A percentile compares a stretch with the other conserved stretches of the same genome.
Conservation (phyloP, 2,329 filamentous ascomycete genomes). For the Incumbomyces lentus region DNA sequence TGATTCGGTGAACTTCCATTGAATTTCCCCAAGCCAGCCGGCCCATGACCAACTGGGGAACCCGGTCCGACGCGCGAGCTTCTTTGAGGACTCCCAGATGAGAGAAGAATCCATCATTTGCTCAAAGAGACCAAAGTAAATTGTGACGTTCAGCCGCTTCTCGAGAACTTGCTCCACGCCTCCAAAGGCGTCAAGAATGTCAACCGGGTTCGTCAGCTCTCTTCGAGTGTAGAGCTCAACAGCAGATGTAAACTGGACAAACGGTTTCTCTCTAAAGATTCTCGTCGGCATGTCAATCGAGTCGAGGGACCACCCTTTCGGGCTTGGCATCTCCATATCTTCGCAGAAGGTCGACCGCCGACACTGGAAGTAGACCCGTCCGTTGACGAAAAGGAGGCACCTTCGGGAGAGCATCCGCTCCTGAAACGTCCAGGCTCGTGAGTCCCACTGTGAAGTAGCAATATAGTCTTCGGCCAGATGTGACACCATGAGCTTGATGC, state of each 20-base stretch:
- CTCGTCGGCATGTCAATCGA: conserved; percentile 22
- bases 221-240: conserved; percentile 21
- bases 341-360: conserved; percentile 20
- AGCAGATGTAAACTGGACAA: conserved; percentile 20
- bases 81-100: conserved; percentile 20
- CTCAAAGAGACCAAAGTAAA: conserved; percentile 18
- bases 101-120: conserved; percentile 19
- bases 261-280: conserved; percentile 20
- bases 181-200: conserved; percentile 20
- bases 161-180: conserved; percentile 19
- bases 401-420: conserved; percentile 29
- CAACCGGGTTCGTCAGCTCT: conserved; percentile 18
- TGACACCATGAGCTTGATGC: conserved; percentile 20
- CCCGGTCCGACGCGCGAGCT: conserved; percentile 10
- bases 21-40: conserved; percentile 21
- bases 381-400: conserved; percentile 28
- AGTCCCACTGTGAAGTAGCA: conserved; percentile 26
- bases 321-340: conserved; percentile 19
- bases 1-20: conserved; percentile 19
- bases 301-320: conserved; percentile 20
- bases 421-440: conserved; percentile 32
- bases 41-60: conserved; percentile 22
- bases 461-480: conserved; percentile 22
- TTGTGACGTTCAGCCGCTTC: conserved; percentile 15
- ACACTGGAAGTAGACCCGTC: conserved; percentile 21